Base-by-base conservation (phyloP, 345 rosid genomes). In the Salix caprea region DNA sequence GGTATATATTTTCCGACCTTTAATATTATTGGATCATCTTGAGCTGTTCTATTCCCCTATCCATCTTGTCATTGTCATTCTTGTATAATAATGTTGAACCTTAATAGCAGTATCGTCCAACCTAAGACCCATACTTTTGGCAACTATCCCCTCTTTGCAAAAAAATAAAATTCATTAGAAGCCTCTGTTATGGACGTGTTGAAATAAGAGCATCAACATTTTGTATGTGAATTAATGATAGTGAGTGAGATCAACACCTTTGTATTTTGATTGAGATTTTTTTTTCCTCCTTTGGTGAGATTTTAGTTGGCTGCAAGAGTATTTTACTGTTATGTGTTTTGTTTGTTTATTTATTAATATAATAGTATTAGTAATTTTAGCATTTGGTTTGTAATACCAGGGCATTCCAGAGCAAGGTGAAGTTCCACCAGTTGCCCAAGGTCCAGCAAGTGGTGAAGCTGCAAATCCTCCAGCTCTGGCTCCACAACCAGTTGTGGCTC, bases 361-460 rank as follows among this genome's bases (percentile, higher is more conserved):
- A 1, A 58, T 58, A 24, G 40, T 24, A 6, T 54, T 68, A 21
- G 7, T 64, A 44, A 64, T 44, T 24, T 74, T 18, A 42, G 28
- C n/a, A 58, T 9, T 64, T 42, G 19, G 34, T 44, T 15, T 61
- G 21, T 24, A 26, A 48, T 70, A 23, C 65, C n/a, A 80, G 82
- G 82, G 82, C 0, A 80, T 80, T 60, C 82, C 82, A 40, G 79
- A 80, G 68, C 82, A 71, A 70, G 79, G 79, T 52, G 82, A 70
- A 66, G 76, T 66, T 71, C 76, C 75, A 37, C 72, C 79, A 18
- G 69, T 75, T 36, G 72, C 68, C 30, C 78, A 24, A 61, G 79
- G 23, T 65, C 79, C 82, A 52, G 69, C 54, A 66, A 54, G 72
- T 75, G 76, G 37, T 13, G 68, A 70, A 23, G 68, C 79, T 50